Evolutionary conservation across 495 filamentous ascomycete species (phyloP), one percentile per base, ranked within the genome.

Genomic region (Aspergillus indologenus): DNA sequence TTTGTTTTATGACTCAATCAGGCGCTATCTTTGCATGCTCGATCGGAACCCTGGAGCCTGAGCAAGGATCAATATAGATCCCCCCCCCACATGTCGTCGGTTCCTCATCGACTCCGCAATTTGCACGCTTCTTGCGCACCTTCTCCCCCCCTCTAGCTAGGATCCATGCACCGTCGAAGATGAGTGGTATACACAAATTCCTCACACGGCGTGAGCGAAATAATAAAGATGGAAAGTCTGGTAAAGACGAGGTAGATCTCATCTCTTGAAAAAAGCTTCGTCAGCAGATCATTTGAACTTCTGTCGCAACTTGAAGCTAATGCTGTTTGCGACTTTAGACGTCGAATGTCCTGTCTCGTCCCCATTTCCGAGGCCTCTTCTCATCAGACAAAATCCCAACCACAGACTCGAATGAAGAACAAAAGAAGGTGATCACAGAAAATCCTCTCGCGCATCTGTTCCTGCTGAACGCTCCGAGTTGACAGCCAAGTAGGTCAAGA

Each of bases 201-300:
- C 83, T 91, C 52, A 91, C 87, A 53, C 82, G 86, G 61, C 83
- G 89, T 46, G 89, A 92, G 45, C 91, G 88, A 70, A 73, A 75
- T 61, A 76, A 74, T 23, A 71, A 75, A 59, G 74, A 80, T 66
- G 66, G 63, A 53, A 81, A 79, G 58, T 76, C 76, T 57, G 68
- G 67, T 34, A 77, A 79, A 64, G 83, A 83, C 66, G 84, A 78
- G 71, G 75, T 77, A 70, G 21, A 12, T 5, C 45, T 31, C 3
- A 21, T 54, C 17, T 6, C 15, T 19, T 1, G 20, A 40, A 12
- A 21, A 40, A 12, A 21, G 34, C 20, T 54, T 31, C 20, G 17
- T 17, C 45, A n/a, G n/a, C n/a, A n/a, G n/a, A n/a, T n/a, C n/a
- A n/a, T n/a, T n/a, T n/a, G n/a, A n/a, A n/a, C n/a, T n/a, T 52